Conservation (phyloP, 2,329 filamentous ascomycete species). For the Paecilomyces sp. region DNA sequence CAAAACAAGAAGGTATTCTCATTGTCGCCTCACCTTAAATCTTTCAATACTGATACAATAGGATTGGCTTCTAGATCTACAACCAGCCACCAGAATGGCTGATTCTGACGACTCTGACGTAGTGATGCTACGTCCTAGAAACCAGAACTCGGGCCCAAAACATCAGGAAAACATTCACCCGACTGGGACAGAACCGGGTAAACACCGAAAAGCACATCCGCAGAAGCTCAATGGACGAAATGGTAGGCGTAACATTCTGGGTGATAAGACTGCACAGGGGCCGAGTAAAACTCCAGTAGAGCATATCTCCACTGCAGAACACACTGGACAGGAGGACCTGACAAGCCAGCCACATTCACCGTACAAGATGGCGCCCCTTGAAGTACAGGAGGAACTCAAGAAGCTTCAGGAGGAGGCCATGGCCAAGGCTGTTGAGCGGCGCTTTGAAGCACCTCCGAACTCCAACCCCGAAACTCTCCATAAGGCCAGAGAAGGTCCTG, state of each 20-base stretch:
- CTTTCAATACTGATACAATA: background rate
- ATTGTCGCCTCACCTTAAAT: background rate
- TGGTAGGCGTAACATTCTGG: background rate
- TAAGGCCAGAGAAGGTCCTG: constrained; percentile 20
- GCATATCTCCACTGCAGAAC: background rate
- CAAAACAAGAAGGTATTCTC: background rate
- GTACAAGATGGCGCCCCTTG: constrained; percentile 3
- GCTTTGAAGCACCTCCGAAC: constrained; percentile 4
- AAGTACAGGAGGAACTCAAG: constrained; percentile 13
- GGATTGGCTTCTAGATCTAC: background rate
- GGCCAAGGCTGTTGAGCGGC: constrained; percentile 6
- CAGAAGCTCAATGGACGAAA: background rate
- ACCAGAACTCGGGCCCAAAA: background rate
- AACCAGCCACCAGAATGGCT: constrained; percentile 1
- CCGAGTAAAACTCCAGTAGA: background rate
- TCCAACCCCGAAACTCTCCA: constrained; percentile 13
- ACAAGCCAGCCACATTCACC: background rate
- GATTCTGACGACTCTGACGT: constrained; percentile 14
- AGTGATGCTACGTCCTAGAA: constrained; percentile 11
- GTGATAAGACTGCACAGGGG: background rate
- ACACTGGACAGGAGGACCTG: background rate
- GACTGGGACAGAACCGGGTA: background rate
- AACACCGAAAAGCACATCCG: background rate
- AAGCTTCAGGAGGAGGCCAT: constrained; percentile 13
- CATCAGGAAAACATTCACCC: background rate